Percentiles rank a stretch among this genome's conserved stretches.
These are phyloP conservation scores for Entomortierella lignicola DNA, from an alignment of 192 early-diverging fungal genomes.

Conservation along the genomic window DNA sequence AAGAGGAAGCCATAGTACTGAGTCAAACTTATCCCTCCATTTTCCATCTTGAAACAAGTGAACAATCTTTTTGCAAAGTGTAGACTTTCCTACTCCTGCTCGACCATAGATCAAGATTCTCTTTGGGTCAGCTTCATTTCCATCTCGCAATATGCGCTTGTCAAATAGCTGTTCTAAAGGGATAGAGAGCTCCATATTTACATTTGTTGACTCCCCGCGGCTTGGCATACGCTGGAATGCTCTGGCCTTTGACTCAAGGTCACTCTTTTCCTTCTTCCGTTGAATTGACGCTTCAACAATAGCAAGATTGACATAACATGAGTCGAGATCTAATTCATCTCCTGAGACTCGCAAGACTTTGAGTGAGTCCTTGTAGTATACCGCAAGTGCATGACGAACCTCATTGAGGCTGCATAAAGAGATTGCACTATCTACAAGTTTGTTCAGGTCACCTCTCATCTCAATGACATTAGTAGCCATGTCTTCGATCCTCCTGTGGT, in stretches of 20 bases:
- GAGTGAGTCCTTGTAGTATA: not conserved
- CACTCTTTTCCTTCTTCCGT: conserved; percentile 17
- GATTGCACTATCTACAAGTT: too few relatives aligned
- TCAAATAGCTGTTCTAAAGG: conserved; percentile 15
- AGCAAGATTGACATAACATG: conserved; percentile 24
- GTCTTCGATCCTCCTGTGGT: not conserved
- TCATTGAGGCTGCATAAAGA: conserved; percentile 1
- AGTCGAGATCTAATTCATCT: conserved; percentile 5
- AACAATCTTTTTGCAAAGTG: conserved; percentile 33
- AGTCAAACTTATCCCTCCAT: conserved; percentile 18
- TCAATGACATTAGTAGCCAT: too few relatives aligned
- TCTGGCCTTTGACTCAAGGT: conserved; percentile 7
- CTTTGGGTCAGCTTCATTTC: conserved; percentile 6
- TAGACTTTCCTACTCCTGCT: conserved; percentile 34
- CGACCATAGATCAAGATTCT: conserved; percentile 25
- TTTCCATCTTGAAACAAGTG: conserved; percentile 8
- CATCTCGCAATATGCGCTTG: conserved; percentile 19
- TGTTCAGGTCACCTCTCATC: too few relatives aligned
- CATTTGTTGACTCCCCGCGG: not conserved
- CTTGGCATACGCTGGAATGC: conserved; percentile 20
- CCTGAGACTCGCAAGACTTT: conserved; percentile 10
- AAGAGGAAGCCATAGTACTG: conserved; percentile 23
- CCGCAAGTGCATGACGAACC: conserved; percentile 8
- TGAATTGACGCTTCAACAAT: conserved; percentile 19
- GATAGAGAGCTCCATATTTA: conserved; percentile 1